Evolutionary conservation across 257 asterid genomes (phyloP).

Genomic region (Fraxinus anomala): DNA sequence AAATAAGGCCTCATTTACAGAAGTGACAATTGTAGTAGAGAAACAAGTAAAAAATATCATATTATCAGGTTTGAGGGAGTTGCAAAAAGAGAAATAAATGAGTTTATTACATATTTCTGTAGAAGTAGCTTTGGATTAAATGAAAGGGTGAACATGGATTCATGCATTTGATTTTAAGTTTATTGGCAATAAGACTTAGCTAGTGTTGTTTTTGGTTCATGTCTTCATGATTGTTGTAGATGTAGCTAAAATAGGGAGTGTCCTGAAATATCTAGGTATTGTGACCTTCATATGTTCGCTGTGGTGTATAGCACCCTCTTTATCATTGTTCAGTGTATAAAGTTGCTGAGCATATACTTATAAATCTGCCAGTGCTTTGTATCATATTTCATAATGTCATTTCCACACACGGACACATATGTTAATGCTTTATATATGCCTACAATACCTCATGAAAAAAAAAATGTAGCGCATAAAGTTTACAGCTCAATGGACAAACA

Average conservation of each 20-base stretch:
- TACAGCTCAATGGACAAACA: background rate
- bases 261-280: background rate
- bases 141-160: too few species aligned
- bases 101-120: too few species aligned
- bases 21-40: background rate
- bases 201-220: background rate
- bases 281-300: background rate
- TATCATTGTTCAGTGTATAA: background rate
- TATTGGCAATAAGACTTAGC: background rate
- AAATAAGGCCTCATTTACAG: background rate
- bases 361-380: background rate
- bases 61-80: too few species aligned
- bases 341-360: background rate
- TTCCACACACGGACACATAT: too few species aligned
- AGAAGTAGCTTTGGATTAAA: too few species aligned
- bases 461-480: background rate
- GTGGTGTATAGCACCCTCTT: background rate
- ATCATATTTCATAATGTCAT: background rate
- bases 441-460: background rate
- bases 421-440: too few species aligned
- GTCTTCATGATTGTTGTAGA: background rate
- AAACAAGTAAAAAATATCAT: too few species aligned
- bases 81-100: too few species aligned
- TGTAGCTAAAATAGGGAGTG: background rate
- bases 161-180: too few species aligned